Percentiles rank a stretch among this genome's conserved stretches.
Conservation (phyloP, 208 protist species). For the Trypanosoma vivax region DNA sequence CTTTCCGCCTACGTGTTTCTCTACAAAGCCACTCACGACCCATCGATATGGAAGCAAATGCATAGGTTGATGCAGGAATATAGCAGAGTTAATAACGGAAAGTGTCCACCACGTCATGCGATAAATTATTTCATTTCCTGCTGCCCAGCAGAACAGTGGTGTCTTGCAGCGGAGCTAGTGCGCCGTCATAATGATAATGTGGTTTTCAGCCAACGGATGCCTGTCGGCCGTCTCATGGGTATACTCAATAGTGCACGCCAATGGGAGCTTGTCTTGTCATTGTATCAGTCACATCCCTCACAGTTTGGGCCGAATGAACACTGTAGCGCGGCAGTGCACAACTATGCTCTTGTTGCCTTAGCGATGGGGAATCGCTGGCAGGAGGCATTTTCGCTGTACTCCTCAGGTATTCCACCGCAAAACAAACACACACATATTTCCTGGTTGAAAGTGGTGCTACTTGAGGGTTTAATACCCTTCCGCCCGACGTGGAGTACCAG, state of each 20-base stretch:
- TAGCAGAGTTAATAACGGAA: background rate
- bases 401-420: background rate
- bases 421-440: slow-evolving; percentile 8
- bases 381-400: slow-evolving; percentile 31
- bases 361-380: slow-evolving; percentile 18
- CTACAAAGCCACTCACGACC: background rate
- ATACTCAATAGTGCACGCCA: slow-evolving; percentile 2
- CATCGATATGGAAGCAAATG: background rate
- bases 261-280: slow-evolving; percentile 1
- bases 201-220: background rate
- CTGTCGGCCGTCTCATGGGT: slow-evolving; percentile 7
- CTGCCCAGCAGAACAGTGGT: slow-evolving; percentile 1
- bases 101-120: background rate
- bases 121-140: slow-evolving; percentile 7
- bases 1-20: background rate
- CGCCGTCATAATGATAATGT: background rate
- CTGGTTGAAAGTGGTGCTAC: slow-evolving; percentile 5
- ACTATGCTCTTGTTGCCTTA: slow-evolving; percentile 35
- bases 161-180: background rate
- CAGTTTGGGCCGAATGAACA: background rate
- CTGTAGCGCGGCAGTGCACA: slow-evolving; percentile 30
- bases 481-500: slow-evolving; percentile 1
- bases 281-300: slow-evolving; percentile 1
- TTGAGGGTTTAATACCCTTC: slow-evolving; percentile 9
- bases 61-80: slow-evolving; percentile 1